Conservation (phyloP, 257 asterid genomes). For the Primulina eburnea region DNA sequence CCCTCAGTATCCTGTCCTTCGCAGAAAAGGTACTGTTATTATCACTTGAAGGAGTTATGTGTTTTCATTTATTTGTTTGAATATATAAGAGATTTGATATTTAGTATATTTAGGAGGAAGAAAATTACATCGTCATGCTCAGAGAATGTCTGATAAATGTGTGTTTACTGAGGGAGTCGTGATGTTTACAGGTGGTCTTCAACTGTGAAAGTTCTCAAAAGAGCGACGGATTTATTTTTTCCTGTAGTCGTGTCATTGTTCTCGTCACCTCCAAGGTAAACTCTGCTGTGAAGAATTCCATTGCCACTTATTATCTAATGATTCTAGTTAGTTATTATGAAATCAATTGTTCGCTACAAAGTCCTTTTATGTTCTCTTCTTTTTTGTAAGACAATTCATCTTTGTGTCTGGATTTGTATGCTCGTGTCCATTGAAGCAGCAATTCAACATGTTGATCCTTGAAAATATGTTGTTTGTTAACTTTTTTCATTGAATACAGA, state of each 20-base stretch:
- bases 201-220: constrained; percentile 43
- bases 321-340: constrained; percentile 3
- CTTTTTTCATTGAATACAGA: constrained; percentile 38
- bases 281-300: constrained; percentile 10
- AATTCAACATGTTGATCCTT: not conserved
- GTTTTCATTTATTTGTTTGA: too few relatives aligned
- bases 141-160: constrained; percentile 19
- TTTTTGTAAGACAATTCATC: not conserved
- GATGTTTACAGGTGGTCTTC: constrained; percentile 59
- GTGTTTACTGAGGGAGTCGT: constrained; percentile 25
- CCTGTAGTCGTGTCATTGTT: constrained; percentile 59
- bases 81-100: constrained; percentile 6
- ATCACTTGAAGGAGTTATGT: too few relatives aligned
- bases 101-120: too few relatives aligned
- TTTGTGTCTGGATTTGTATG: not conserved
- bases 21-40: too few relatives aligned
- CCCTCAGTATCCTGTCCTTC: too few relatives aligned
- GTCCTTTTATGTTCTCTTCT: not conserved
- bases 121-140: constrained; percentile 19
- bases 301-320: not conserved
- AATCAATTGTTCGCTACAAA: not conserved
- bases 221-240: constrained; percentile 49
- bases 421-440: not conserved
- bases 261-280: constrained; percentile 72
- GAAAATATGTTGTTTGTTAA: not conserved